Evolutionary conservation across 495 filamentous ascomycete species (phyloP), one percentile per base, ranked within the genome.

Genomic region (Recurvomyces mirabilis): DNA sequence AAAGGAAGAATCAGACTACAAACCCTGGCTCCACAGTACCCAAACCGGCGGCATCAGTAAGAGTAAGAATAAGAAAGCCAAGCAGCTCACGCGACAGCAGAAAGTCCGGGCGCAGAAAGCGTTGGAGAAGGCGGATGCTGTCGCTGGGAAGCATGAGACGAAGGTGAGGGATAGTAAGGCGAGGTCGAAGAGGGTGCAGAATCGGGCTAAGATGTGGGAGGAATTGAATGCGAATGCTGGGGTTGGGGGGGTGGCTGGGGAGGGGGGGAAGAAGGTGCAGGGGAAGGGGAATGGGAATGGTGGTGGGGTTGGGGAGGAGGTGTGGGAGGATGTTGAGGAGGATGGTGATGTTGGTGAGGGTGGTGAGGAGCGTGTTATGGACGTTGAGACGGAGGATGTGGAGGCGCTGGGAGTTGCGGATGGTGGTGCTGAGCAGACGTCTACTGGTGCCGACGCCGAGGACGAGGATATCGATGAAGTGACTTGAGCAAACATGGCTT

Each of bases 111-210:
- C 82, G 23, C 75, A 84, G 55, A 82, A 79, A 63, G 78, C 66
- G 20, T 68, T 87, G 52, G 83, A 88, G 56, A 72, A 76, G 46
- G 87, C 84, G 25, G 82, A 82, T 52, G 70, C 70, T 5, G 65
- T 81, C 52, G 65, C 78, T 59, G 83, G 86, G 54, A 78, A 78
- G 56, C 68, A 75, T 40, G 75, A 80, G 57, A 69, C 66, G 41
- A 93, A 88, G 59, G 66, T 83, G 33, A 66, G 74, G 41, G 76
- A 76, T 56, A 87, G 81, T 62, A 66, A 75, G 50, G 68, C 55
- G 14, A 71, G 70, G 41, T 74, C 69, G 21, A 78, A 73, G 54
- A 67, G 53, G n/a, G 71, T 86, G n/a, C 67, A 74, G 40, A 58
- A 65, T 22, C 56, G 51, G 33, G 28, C 23, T 62, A 43, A 37